phyloP scores from a whole-genome alignment of 169 alveolate species.

The Plasmodium malariae region DNA sequence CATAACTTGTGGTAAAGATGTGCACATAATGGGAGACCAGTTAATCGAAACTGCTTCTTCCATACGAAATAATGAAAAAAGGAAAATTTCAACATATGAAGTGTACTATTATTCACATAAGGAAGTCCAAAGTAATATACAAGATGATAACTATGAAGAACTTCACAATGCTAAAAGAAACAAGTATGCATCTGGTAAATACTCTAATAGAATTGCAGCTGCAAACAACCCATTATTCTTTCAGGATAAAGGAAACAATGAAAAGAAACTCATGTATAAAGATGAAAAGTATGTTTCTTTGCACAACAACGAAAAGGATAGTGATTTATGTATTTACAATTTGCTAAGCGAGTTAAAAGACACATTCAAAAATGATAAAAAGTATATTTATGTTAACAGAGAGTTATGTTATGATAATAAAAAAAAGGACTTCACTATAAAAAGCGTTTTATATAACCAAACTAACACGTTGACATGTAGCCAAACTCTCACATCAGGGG shows the following conservation, averaged over 20 bases:
- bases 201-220: background rate
- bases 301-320: background rate
- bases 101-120: background rate
- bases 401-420: constrained; percentile 32
- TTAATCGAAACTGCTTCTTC: background rate
- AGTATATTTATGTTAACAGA: constrained; percentile 29
- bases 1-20: background rate
- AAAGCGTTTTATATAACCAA: constrained; percentile 5
- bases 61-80: background rate
- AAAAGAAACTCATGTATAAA: background rate
- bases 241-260: background rate
- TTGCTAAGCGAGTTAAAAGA: constrained; percentile 40
- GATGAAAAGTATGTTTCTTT: background rate
- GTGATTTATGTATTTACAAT: background rate
- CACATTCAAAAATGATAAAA: constrained; percentile 10
- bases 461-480: background rate
- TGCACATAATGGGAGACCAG: background rate
- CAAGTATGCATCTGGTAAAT: no score
- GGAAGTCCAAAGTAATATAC: background rate
- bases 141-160: background rate
- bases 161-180: background rate
- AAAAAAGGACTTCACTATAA: constrained; percentile 7
- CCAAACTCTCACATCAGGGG: background rate
- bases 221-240: background rate
- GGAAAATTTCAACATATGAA: background rate